Base-by-base conservation (phyloP, 768 basidiomycete species). In the Clitopilus hobsonii region DNA sequence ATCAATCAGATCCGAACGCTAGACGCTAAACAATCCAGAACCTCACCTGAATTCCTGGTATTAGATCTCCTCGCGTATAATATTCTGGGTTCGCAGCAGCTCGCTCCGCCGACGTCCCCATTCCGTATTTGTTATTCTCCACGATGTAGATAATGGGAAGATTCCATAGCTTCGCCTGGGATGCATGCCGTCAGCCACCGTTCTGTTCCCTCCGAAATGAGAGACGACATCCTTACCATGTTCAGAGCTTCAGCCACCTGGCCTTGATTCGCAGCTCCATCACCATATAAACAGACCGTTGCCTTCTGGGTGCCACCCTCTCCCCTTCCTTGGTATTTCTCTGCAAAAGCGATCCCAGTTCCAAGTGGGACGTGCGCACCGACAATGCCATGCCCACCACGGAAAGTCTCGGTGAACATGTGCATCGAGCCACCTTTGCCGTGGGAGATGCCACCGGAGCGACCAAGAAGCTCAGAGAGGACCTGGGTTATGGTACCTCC, bases 11-110 rank as follows among this genome's bases (percentile, higher is more conserved):
- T 41, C 14, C 28, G 49, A 52, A 26, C 48, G 24, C 4, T 36
- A 38, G 22, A 52, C 26, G 30, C 60, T 70, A 18, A n/a, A 89
- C 90, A 3, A 36, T 14, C 29, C 29, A 6, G n/a, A 30, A 30
- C 3, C 52, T 30, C 20, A 30, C 52, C 36, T 53, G 52, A 27
- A 53, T 38, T 10, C 52, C 52, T 14, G 52, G 52, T 36, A 53
- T 53, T 5, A 8, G 2, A 41, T 53, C 52, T 6, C 52, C 52
- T 6, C 52, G 29, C 2, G 52, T 53, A 24, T 53, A 53, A 27
- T 41, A 53, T 6, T 22, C 29, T 10, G 52, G 38, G 41, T 53
- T 53, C 1, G 52, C 52, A 16, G 30, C 28, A 22, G 38, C 45
- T 13, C 36, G 29, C 30, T 53, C 52, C 4, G 52, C 52, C 8